A percentile compares a stretch with the other conserved stretches of the same genome.
Evolutionary conservation across 805 yeast genomes (phyloP).

Genomic region (Pichia californica): DNA sequence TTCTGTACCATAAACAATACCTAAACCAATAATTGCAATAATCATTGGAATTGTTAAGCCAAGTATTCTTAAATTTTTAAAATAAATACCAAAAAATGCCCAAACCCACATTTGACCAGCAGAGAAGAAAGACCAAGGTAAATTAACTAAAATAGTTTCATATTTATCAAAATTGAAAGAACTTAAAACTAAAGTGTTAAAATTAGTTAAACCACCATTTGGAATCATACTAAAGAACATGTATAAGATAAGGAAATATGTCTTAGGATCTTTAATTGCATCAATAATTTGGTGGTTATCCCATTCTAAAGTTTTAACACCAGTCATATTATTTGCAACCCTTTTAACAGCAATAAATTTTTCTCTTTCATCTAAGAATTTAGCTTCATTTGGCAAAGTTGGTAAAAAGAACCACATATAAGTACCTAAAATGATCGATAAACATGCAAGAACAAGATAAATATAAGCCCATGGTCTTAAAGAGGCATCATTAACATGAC

Average conservation of each 20-base stretch:
- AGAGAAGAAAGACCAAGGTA: slow-evolving; percentile 20
- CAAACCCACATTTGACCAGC: slow-evolving; percentile 18
- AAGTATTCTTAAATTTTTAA: slow-evolving; percentile 20
- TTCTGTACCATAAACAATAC: slow-evolving; percentile 13
- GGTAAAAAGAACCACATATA: slow-evolving; percentile 39
- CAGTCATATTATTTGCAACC: slow-evolving; percentile 28
- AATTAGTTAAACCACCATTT: slow-evolving; percentile 20
- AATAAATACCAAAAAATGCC: slow-evolving; percentile 12
- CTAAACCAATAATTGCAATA: slow-evolving; percentile 29
- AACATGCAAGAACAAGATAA: slow-evolving; percentile 48
- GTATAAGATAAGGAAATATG: slow-evolving; percentile 33
- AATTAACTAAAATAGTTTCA: slow-evolving; percentile 18
- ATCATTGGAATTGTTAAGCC: slow-evolving; percentile 39
- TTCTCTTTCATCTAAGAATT: slow-evolving; percentile 32
- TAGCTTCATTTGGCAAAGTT: slow-evolving; percentile 44
- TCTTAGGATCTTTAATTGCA: slow-evolving; percentile 39
- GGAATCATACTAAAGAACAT: slow-evolving; percentile 19
- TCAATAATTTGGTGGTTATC: slow-evolving; percentile 41
- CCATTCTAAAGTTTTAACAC: slow-evolving; percentile 36
- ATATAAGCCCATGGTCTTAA: slow-evolving; percentile 38
- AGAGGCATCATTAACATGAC: slow-evolving; percentile 10
- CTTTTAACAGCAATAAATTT: slow-evolving; percentile 38
- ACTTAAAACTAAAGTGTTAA: slow-evolving; percentile 13
- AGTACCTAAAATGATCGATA: slow-evolving; percentile 35
- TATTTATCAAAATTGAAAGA: slow-evolving; percentile 16